Base-by-base conservation (phyloP, 805 yeast species). In the Danielozyma ontarioensis region DNA sequence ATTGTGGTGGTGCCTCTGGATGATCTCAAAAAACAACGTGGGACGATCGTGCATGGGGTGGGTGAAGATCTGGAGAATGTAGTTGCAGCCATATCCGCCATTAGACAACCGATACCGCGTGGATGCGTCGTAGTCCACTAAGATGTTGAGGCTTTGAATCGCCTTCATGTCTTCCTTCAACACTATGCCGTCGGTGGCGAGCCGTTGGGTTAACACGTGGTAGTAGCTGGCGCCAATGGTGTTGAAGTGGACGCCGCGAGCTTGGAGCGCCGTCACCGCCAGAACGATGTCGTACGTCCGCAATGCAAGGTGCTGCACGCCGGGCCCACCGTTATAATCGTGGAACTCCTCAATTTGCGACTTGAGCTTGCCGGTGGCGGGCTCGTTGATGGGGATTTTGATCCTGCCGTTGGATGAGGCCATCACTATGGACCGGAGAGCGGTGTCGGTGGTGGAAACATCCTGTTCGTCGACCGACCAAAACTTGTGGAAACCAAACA, bases 381-480 rank as follows among this genome's bases (percentile, higher is more conserved):
- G 95, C 55, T 86, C 94, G 55, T 85, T 86, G 31, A 86, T 73
- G 12, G 95, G 95, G 77, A 86, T 78, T 53, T 83, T 83, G 42
- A 84, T 72, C 25, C 48, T 55, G 12, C 80, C 84, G 43, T 78
- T 74, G 11, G 68, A 60, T 5, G 83, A 76, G 0, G 89, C 75
- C 88, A 86, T 80, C 11, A 86, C 95, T 16, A 78, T 73, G 10
- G 94, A 81, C 34, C 74, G 68, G 35, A 85, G 69, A 0, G 93
- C 83, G 2, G 88, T 74, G 43, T 62, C 76, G 33, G 74, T 76
- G 0, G 95, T 84, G 32, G 71, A 68, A n/a, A 86, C 74, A 42
- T 80, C 83, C 29, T 64, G 67, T 41, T 86, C 95, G 53, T 84
- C 95, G 10, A 83, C 94, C 1, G 90, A 80, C 93, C 94, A 83